These are phyloP conservation scores for Lentithecium fluviatile DNA, from an alignment of 495 filamentous ascomycete genomes.

Conservation along the genomic window DNA sequence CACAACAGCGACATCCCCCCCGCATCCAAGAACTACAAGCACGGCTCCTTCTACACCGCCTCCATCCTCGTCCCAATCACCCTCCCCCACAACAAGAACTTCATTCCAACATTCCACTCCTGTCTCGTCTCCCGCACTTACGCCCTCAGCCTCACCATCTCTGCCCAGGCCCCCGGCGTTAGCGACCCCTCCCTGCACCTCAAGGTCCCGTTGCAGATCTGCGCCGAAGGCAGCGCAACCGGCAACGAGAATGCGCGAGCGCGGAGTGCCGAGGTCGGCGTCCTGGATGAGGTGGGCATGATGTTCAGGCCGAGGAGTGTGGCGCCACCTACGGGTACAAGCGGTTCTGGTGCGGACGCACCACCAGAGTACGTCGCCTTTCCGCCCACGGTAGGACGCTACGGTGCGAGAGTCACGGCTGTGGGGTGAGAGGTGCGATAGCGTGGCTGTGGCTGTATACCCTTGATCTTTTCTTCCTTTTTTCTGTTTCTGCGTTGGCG, in stretches of 20 bases:
- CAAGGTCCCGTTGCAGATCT: conserved; percentile 76
- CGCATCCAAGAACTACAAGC: conserved; percentile 46
- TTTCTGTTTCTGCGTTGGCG: no score
- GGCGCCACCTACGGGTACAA: background rate
- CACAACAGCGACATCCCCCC: conserved; percentile 36
- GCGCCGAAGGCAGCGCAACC: conserved; percentile 34
- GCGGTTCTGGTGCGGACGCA: background rate
- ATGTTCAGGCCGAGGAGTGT: conserved; percentile 29
- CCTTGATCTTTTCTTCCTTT: no score
- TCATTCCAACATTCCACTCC: conserved; percentile 84
- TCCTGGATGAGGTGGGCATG: conserved; percentile 11
- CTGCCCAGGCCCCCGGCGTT: conserved; percentile 58
- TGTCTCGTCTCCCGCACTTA: conserved; percentile 83
- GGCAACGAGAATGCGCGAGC: conserved; percentile 28
- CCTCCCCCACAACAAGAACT: conserved; percentile 67
- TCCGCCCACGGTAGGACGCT: background rate
- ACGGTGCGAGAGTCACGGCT: conserved; percentile 10
- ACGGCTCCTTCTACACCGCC: conserved; percentile 62
- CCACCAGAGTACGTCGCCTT: conserved; percentile 18
- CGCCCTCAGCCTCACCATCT: conserved; percentile 65
- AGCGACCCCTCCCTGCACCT: conserved; percentile 59
- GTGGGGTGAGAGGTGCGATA: conserved; percentile 7
- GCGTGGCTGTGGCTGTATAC: no score
- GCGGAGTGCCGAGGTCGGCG: conserved; percentile 7
- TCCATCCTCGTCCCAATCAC: conserved; percentile 70